Evolutionary conservation across 139 green algal genomes (phyloP), one percentile per base, ranked within the genome.

Genomic region (Diplosphaera chodatii): DNA sequence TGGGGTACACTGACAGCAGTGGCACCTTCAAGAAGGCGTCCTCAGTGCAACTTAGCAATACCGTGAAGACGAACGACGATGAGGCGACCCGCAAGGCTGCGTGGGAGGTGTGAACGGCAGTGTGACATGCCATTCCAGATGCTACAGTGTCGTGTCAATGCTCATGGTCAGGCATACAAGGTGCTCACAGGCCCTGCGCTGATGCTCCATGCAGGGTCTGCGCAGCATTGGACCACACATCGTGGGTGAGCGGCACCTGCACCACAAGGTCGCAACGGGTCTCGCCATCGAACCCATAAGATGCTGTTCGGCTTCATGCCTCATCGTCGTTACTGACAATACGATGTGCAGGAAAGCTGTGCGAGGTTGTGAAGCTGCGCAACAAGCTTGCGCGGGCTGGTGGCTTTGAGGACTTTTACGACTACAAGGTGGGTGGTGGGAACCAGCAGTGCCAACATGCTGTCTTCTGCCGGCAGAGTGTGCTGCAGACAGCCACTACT

Each of bases 351-450:
- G 74, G 83, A 70, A 64, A 68, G 10, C 92, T 96, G 64, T 63
- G 85, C n/a, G 84, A 87, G 63, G 91, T 96, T 69, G 84, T 96
- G 21, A 92, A 91, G 78, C 62, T 84, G 71, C 84, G 90, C 73
- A 94, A 96, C 81, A 32, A 71, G 64, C 81, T 96, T 62, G 90
- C 90, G 0, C 40, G 64, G 25, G 62, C 77, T 63, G 56, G 84
- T 20, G 90, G 90, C 28, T 91, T 77, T 68, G 69, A 87, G 69
- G 83, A 94, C 79, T 96, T 83, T 65, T 96, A 94, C 59, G 85
- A 91, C 59, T 86, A 85, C 68, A 95, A 91, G 84, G 81, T n/a
- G n/a, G n/a, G n/a, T n/a, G n/a, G n/a, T n/a, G n/a, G n/a, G n/a
- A n/a, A n/a, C n/a, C n/a, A n/a, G n/a, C n/a, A n/a, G n/a, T n/a